phyloP scores from a whole-genome alignment of 257 asterid species.

The Petunia secreta region DNA sequence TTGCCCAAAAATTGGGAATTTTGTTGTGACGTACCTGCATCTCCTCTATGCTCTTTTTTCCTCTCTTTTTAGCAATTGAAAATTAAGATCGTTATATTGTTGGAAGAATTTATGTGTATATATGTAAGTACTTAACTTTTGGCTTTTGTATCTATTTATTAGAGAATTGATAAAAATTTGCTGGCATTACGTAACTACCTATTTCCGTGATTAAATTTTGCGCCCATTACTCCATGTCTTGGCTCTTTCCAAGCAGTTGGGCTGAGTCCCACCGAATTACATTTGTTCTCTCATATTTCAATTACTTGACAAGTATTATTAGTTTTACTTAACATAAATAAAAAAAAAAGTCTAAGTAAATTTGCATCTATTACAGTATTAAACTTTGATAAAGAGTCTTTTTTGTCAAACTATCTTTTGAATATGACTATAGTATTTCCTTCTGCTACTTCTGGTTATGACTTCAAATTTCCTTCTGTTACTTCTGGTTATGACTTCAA shows the following conservation, averaged over 20 bases:
- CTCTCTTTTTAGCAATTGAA: background rate
- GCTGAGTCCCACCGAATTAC: background rate
- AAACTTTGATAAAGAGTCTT: no score
- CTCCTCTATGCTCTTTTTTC: background rate
- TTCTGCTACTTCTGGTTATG: no score
- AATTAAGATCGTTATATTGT: background rate
- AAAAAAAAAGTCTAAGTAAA: no score
- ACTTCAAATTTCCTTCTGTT: no score
- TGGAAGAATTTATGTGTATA: background rate
- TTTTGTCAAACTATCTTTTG: no score
- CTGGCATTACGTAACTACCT: background rate
- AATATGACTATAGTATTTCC: no score
- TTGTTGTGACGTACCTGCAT: background rate
- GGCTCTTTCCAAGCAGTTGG: conserved; percentile 20
- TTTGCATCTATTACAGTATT: no score
- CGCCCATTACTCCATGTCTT: background rate
- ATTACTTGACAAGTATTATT: no score
- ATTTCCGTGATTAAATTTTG: no score
- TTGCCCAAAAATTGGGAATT: background rate
- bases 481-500: no score
- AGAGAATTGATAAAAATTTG: background rate
- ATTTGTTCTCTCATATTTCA: background rate
- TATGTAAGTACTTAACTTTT: background rate
- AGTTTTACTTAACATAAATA: no score
- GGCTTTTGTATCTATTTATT: background rate